Base-by-base conservation (phyloP, 495 filamentous ascomycete genomes). In the Hyaloscypha hepaticicola region DNA sequence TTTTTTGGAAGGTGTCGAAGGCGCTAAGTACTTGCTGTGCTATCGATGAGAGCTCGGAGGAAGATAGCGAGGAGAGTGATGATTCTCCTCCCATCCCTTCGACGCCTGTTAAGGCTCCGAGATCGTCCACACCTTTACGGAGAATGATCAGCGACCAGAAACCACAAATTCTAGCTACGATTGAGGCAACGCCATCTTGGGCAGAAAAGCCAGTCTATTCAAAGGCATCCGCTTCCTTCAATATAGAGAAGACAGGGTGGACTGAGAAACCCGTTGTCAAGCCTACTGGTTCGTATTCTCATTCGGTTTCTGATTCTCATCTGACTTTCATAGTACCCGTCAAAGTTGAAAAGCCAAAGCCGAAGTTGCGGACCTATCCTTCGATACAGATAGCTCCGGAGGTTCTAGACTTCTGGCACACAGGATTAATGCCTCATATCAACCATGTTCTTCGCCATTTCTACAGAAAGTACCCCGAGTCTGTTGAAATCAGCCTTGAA, bases 401-500 rank as follows among this genome's bases (percentile, higher is more conserved):
- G 2, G 79, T 84, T 60, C 74, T 90, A 5, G 82, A 89, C 24
- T 83, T 88, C 61, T 93, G 89, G 87, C 88, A 91, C 64, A 84
- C 79, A 27, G 80, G 83, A 2, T 77, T 91, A 69, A 86, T 91
- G 80, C 89, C 89, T 0, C 83, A 87, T 65, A 78, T 93, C 68
- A 88, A 90, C 69, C 78, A 73, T 8, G 83, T 80, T 4, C 72
- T 85, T 19, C 76, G 77, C 14, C 82, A 73, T 71, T 93, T 80
- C 74, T 92, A 74, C 78, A 85, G 77, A 78, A 89, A 80, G 76
- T 83, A 77, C 65, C 87, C 73, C 1, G 90, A 93, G 70, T 91
- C 89, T 2, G 90, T 90, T 25, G 87, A 89, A 61, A 88, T 89
- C 16, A 87, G 84, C 25, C 79, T 92, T 16, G 88, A 90, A 73